Conservation (phyloP, 768 basidiomycete genomes). For the Rhodotorula graminis region DNA sequence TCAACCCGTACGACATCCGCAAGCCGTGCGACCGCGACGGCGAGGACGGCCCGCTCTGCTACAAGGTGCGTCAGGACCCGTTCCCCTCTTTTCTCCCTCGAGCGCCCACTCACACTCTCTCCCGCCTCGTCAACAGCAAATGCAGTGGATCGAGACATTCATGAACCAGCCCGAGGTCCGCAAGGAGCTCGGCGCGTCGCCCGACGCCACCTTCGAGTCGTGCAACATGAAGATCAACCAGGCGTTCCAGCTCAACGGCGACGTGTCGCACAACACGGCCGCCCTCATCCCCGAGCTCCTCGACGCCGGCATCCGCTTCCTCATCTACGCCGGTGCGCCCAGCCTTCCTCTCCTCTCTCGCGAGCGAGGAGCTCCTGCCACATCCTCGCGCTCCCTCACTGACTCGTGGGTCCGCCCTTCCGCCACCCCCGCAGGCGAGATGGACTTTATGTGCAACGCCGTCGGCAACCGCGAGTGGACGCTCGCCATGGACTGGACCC, state of each 20-base stretch:
- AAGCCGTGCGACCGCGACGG: slow-evolving; percentile 63
- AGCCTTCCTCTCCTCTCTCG: neutral
- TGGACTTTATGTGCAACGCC: slow-evolving; percentile 80
- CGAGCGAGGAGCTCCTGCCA: slow-evolving; percentile 10
- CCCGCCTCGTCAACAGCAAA: slow-evolving; percentile 49
- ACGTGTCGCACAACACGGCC: slow-evolving; percentile 78
- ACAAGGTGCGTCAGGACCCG: slow-evolving; percentile 31
- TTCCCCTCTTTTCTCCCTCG: neutral
- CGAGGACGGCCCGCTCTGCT: slow-evolving; percentile 55
- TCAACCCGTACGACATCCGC: slow-evolving; percentile 84
- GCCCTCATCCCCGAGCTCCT: slow-evolving; percentile 72
- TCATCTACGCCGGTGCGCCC: slow-evolving; percentile 70
- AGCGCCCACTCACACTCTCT: neutral
- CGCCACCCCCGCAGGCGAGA: slow-evolving; percentile 17
- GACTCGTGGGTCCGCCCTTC: too few species aligned
- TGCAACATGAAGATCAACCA: slow-evolving; percentile 70
- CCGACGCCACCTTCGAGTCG: slow-evolving; percentile 58
- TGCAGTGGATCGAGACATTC: slow-evolving; percentile 82
- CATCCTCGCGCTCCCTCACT: slow-evolving; percentile 23
- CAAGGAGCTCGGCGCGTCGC: slow-evolving; percentile 68
- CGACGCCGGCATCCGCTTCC: slow-evolving; percentile 70
- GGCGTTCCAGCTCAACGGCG: slow-evolving; percentile 61
- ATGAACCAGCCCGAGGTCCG: slow-evolving; percentile 73
- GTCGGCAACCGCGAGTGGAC: slow-evolving; percentile 72
- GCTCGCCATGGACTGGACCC: slow-evolving; percentile 58